phyloP scores from a whole-genome alignment of 345 rosid genomes.

The Linum trigynum region DNA sequence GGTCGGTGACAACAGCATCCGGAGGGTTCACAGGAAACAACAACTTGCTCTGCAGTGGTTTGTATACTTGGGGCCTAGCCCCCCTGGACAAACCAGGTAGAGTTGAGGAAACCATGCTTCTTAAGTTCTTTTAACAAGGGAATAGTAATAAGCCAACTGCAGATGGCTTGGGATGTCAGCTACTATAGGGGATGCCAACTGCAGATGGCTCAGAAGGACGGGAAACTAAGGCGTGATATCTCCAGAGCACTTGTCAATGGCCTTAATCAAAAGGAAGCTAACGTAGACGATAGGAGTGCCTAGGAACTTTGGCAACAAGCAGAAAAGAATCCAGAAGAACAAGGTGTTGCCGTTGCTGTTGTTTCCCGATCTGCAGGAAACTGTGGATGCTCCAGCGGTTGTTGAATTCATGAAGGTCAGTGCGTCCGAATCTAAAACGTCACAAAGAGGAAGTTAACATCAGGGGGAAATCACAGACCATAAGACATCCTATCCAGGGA shows the following conservation, averaged over 20 bases:
- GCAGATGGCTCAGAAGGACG: slow-evolving; percentile 19
- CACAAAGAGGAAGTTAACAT: not conserved
- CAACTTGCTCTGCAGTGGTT: slow-evolving; percentile 28
- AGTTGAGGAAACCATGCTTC: slow-evolving; percentile 51
- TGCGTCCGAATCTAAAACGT: slow-evolving; percentile 43
- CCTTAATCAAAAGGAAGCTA: slow-evolving; percentile 45
- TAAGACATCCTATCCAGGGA: not conserved
- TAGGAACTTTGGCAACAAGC: slow-evolving; percentile 62
- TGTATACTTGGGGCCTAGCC: slow-evolving; percentile 11
- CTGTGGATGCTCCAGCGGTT: slow-evolving; percentile 48
- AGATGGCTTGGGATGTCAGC: slow-evolving; percentile 11
- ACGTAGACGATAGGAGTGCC: slow-evolving; percentile 41
- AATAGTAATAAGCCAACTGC: slow-evolving; percentile 18
- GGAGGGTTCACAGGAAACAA: slow-evolving; percentile 31
- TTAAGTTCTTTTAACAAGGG: not conserved
- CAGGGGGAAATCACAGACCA: not conserved
- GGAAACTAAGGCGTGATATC: slow-evolving; percentile 16
- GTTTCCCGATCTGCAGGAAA: slow-evolving; percentile 98
- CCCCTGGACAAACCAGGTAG: slow-evolving; percentile 28
- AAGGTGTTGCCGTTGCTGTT: slow-evolving; percentile 66
- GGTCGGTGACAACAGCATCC: slow-evolving; percentile 35
- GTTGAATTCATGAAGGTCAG: slow-evolving; percentile 78
- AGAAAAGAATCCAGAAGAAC: slow-evolving; percentile 65
- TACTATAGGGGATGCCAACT: not conserved
- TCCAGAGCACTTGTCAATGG: slow-evolving; percentile 28